Evolutionary conservation across 305 asterid genomes (phyloP), one percentile per base, ranked within the genome.

Genomic region (Salvia sclarea): DNA sequence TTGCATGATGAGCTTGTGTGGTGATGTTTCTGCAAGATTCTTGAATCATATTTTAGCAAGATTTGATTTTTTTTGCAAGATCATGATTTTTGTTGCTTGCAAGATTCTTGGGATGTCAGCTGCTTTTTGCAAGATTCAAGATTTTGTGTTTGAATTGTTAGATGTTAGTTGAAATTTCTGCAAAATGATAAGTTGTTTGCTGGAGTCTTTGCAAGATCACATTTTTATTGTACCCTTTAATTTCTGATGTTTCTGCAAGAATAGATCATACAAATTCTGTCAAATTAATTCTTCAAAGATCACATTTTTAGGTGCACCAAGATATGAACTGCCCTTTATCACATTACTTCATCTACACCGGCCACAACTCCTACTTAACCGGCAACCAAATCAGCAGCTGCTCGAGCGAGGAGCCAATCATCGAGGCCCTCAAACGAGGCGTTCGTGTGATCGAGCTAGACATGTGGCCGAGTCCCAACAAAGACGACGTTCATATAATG

Each of bases 331-430:
- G 84, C 38, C 96, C 97, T 7, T 67, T 91, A 66, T 89, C 98
- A 1, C 95, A 91, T 54, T 91, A 91, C 68, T 91, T 85, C 80
- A 77, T 91, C 18, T 87, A 76, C 68, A 91, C 98, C 0, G 89
- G 98, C 13, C 96, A 91, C 68, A 91, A 91, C 71, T 83, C 98
- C 5, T 91, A 91, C 66, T 88, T 91, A 2, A 91, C 94, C 0
- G 98, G 98, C 48, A 91, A 91, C 62, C 98, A 91, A 55, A 76
- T 91, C 65, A 91, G 84, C 45, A 91, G 98, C 4, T 86, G 82
- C 48, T 81, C 88, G 28, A 91, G 98, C 14, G 96, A 87, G 14
- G 70, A 69, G 18, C 95, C 98, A 0, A 79, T 91, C 6, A 78
- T 89, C 2, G 82, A 89, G 18, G 95, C 98, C 3, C 66, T 91